Evolutionary conservation across 2,329 filamentous ascomycete genomes (phyloP).

Genomic region (Coniochaeta sp.): DNA sequence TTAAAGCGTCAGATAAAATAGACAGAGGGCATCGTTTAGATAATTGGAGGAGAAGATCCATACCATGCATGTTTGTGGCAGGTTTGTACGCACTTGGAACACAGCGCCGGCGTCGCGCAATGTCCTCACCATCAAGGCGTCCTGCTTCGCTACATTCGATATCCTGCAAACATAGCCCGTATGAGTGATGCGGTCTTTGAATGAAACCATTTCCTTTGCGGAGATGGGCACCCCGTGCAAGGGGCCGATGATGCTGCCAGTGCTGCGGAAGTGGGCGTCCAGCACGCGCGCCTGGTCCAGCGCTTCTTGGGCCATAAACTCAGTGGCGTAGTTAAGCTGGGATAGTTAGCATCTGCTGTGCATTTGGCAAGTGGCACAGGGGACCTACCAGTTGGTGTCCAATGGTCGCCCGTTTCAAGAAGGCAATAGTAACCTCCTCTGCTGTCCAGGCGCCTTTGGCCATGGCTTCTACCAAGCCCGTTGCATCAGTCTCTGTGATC

Average conservation of each 20-base stretch:
- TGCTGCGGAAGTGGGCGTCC: not conserved
- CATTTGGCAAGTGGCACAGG: too few species aligned
- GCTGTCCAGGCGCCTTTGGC: not conserved
- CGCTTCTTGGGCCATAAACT: conserved; percentile 1
- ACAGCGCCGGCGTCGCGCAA: conserved; percentile 10
- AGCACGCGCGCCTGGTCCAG: not conserved
- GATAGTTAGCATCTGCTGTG: too few species aligned
- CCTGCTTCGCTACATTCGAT: not conserved
- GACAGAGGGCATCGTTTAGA: too few species aligned
- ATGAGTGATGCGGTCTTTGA: not conserved
- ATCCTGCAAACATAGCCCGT: not conserved
- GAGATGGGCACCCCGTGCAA: conserved; percentile 3
- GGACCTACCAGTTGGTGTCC: not conserved
- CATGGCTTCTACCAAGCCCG: not conserved
- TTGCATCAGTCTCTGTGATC: not conserved
- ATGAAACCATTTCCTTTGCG: not conserved
- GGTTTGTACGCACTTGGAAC: conserved; percentile 2
- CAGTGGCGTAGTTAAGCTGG: too few species aligned
- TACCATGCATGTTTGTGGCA: not conserved
- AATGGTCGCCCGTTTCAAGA: not conserved
- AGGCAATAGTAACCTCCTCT: not conserved
- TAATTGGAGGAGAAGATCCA: not conserved
- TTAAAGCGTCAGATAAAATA: not conserved
- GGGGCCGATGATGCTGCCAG: not conserved
- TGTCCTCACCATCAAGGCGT: conserved; percentile 9